Percentiles rank a stretch among this genome's conserved stretches.
Evolutionary conservation across 352 stramenopile species (phyloP).

Genomic region (Phytophthora meadii): DNA sequence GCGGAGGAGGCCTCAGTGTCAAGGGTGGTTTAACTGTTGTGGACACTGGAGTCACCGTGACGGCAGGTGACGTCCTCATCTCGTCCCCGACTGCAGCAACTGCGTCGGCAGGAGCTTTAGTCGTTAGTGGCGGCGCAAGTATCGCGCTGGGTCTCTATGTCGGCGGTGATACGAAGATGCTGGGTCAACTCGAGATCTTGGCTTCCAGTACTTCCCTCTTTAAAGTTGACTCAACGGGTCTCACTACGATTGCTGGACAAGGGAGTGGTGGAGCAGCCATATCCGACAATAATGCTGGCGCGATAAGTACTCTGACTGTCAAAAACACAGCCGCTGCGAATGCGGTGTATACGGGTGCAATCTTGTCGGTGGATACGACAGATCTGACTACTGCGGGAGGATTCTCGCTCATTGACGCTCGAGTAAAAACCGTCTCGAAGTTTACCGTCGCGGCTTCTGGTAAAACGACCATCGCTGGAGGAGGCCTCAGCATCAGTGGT

Average conservation of each 20-base stretch:
- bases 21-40: not conserved
- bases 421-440: constrained; percentile 3
- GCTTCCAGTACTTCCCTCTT: too few relatives aligned
- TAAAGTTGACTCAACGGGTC: not conserved
- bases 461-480: constrained; percentile 39
- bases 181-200: too few relatives aligned
- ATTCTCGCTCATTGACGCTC: constrained; percentile 17
- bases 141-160: not conserved
- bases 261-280: constrained; percentile 9
- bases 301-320: constrained; percentile 10
- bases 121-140: not conserved
- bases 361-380: constrained; percentile 12
- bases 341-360: constrained; percentile 5
- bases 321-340: not conserved
- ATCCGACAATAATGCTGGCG: not conserved
- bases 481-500: too few relatives aligned
- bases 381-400: constrained; percentile 5
- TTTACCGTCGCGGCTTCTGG: constrained; percentile 47
- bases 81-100: constrained; percentile 1
- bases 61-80: not conserved
- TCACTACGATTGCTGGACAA: not conserved
- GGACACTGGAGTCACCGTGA: not conserved
- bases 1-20: not conserved
- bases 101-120: not conserved
- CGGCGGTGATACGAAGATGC: too few relatives aligned